Evolutionary conservation across 2,329 filamentous ascomycete genomes (phyloP).

Genomic region (Plectosphaerella sp.): DNA sequence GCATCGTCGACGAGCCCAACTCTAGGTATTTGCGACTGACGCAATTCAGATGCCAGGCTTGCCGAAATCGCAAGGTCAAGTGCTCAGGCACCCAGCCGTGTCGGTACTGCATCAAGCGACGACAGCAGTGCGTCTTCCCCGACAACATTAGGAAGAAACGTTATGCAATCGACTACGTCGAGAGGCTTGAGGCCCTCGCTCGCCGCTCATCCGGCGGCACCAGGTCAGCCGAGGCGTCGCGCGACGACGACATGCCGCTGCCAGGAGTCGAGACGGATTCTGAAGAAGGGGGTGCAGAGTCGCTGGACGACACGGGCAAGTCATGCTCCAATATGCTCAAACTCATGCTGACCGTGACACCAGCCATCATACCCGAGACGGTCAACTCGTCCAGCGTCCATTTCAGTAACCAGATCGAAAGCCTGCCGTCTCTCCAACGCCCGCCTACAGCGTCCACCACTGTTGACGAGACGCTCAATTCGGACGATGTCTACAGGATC

Average conservation of each 20-base stretch:
- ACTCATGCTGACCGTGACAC: background rate
- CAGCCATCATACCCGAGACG: background rate
- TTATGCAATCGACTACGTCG: conserved; percentile 9
- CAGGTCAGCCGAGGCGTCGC: background rate
- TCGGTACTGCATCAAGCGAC: conserved; percentile 8
- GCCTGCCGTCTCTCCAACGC: background rate
- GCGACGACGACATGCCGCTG: background rate
- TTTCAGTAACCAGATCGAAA: background rate
- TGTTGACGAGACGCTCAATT: background rate
- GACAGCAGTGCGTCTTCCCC: conserved; percentile 7
- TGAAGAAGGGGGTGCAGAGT: background rate
- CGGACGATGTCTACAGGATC: background rate
- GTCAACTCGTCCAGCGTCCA: background rate
- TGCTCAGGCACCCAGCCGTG: conserved; percentile 10
- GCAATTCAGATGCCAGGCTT: conserved; percentile 1
- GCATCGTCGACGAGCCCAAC: background rate
- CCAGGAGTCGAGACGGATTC: background rate
- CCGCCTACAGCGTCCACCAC: background rate
- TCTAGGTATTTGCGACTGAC: background rate
- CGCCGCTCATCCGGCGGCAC: background rate
- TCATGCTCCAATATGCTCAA: too few relatives aligned
- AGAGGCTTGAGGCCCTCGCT: background rate
- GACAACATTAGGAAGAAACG: conserved; percentile 7
- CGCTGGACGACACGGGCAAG: background rate
- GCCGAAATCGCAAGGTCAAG: conserved; percentile 10